Percentiles rank a stretch among this genome's conserved stretches.
These are phyloP conservation scores for Xerocomellus amylosporus DNA, from an alignment of 768 basidiomycete species.

Conservation along the genomic window DNA sequence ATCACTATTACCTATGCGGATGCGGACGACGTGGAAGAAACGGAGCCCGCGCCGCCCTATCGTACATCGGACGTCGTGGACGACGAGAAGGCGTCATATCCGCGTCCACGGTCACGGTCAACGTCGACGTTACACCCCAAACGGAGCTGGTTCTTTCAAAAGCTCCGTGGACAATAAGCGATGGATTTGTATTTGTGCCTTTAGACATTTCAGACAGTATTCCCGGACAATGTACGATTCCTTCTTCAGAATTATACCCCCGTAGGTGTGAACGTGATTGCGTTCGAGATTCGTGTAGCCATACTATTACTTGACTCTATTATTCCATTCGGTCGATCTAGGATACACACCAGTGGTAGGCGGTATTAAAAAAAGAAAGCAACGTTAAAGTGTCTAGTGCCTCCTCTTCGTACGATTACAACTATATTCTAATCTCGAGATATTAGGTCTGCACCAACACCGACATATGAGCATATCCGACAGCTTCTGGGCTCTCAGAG, in stretches of 20 bases:
- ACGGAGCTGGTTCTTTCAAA: slow-evolving; percentile 20
- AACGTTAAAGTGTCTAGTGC: too few species aligned
- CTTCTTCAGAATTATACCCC: neutral
- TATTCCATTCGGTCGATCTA: neutral
- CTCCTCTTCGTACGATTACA: too few species aligned
- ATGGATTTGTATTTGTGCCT: neutral
- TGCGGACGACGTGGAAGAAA: slow-evolving; percentile 5
- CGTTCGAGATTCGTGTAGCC: neutral
- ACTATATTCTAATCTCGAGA: too few species aligned
- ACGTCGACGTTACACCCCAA: neutral
- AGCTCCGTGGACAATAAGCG: neutral
- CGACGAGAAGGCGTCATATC: slow-evolving; percentile 16
- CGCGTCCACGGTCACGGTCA: neutral
- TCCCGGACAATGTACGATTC: neutral
- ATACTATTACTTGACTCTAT: neutral
- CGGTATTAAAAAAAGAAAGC: too few species aligned
- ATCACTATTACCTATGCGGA: slow-evolving; percentile 27
- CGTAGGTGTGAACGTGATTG: neutral
- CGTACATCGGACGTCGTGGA: neutral
- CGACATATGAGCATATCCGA: too few species aligned
- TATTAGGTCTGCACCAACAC: too few species aligned
- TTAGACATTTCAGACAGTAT: neutral
- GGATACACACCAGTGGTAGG: neutral
- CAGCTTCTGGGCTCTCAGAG: too few species aligned
- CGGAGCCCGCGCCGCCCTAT: slow-evolving; percentile 41